These are phyloP conservation scores for Colletotrichum sp. DNA, from an alignment of 2,329 filamentous ascomycete genomes.

Conservation along the genomic window DNA sequence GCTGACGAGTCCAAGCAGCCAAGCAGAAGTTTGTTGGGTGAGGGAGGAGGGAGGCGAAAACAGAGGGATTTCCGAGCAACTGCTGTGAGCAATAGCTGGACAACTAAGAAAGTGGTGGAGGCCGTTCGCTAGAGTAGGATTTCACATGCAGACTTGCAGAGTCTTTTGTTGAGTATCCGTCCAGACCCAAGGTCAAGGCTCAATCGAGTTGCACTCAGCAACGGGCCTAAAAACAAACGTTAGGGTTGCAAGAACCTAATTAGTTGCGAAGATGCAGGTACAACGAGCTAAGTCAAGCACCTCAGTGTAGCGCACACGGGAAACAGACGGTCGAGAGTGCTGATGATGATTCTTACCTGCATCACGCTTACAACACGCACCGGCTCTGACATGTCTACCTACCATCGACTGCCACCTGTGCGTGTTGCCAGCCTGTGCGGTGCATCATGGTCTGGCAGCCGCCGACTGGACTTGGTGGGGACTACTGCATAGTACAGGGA, in stretches of 20 bases:
- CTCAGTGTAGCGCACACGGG: neutral
- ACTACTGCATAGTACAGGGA: too few relatives aligned
- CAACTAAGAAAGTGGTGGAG: neutral
- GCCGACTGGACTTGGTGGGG: conserved; percentile 4
- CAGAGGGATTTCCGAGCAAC: neutral
- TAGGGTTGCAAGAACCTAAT: neutral
- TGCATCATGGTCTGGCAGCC: conserved; percentile 2
- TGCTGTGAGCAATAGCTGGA: neutral
- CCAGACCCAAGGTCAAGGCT: neutral
- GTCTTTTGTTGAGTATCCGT: neutral
- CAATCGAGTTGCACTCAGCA: neutral
- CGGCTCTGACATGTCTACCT: neutral
- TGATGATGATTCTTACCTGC: neutral
- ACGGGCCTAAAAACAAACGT: neutral
- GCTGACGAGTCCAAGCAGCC: neutral
- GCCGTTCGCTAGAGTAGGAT: neutral
- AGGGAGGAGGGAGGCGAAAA: neutral
- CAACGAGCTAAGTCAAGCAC: neutral
- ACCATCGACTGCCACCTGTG: conserved; percentile 15
- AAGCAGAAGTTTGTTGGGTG: neutral
- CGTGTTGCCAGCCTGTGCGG: conserved; percentile 1
- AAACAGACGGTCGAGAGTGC: neutral
- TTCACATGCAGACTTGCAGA: neutral
- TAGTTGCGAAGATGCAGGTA: neutral
- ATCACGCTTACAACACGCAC: neutral